phyloP scores from a whole-genome alignment of 139 green algal species.

The Asterochloris sp. region DNA sequence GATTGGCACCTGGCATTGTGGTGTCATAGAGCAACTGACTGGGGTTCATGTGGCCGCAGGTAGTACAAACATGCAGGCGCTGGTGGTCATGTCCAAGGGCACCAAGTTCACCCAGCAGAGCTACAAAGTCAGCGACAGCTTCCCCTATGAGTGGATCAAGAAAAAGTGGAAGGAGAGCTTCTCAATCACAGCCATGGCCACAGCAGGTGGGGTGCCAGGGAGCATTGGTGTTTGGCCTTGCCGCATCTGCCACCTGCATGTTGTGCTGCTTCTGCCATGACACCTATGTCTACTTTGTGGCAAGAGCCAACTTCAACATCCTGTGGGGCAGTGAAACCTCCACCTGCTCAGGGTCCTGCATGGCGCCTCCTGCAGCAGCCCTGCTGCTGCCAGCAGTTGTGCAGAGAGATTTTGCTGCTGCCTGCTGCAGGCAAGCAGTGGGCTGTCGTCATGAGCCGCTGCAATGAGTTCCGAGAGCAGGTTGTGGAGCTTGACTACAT shows the following conservation, averaged over 20 bases:
- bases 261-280: neutral
- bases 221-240: neutral
- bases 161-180: constrained; percentile 89
- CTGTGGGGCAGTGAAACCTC: too few species aligned
- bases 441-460: constrained; percentile 78
- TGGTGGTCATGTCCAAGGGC: constrained; percentile 65
- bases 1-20: neutral
- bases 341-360: too few species aligned
- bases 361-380: too few species aligned
- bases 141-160: constrained; percentile 89
- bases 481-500: constrained; percentile 82
- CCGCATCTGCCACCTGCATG: neutral
- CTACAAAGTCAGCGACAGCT: constrained; percentile 81
- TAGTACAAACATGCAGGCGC: neutral
- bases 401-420: neutral
- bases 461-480: constrained; percentile 70
- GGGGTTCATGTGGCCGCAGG: neutral
- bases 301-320: too few species aligned
- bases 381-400: too few species aligned
- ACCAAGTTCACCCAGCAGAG: constrained; percentile 78
- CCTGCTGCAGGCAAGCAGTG: constrained; percentile 46
- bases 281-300: too few species aligned
- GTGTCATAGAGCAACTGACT: too few species aligned
- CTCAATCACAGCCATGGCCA: constrained; percentile 76
- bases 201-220: constrained; percentile 27